Evolutionary conservation across 768 basidiomycete genomes (phyloP).

Genomic region (Tephrocybe sp.): DNA sequence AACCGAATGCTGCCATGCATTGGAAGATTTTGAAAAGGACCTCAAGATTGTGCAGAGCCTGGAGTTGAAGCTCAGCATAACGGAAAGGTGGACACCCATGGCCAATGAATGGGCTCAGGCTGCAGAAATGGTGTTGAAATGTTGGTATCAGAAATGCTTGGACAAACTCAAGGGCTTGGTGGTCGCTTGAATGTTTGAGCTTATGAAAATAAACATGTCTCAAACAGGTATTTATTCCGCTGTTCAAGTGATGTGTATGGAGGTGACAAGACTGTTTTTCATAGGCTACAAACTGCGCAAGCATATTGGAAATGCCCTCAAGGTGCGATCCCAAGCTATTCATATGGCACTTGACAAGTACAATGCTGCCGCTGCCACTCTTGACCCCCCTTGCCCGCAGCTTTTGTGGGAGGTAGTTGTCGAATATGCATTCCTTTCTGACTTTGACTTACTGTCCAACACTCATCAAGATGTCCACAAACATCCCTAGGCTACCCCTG

Average conservation of each 20-base stretch:
- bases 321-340: background rate
- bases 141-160: conserved; percentile 12
- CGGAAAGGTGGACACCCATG: conserved; percentile 11
- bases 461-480: background rate
- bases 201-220: conserved; percentile 5
- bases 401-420: background rate
- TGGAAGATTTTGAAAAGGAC: background rate
- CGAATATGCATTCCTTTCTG: background rate
- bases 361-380: background rate
- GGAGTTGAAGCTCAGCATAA: conserved; percentile 16
- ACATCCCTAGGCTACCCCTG: background rate
- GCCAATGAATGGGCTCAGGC: conserved; percentile 10
- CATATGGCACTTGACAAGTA: background rate
- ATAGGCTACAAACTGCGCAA: background rate
- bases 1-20: background rate
- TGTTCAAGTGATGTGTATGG: background rate
- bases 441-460: background rate
- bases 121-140: background rate
- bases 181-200: background rate
- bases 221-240: background rate
- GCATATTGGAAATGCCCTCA: background rate
- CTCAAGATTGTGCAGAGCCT: conserved; percentile 4
- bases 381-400: background rate
- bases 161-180: conserved; percentile 1
- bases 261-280: background rate